Percentiles rank a stretch among this genome's conserved stretches.
Evolutionary conservation across 2,329 filamentous ascomycete genomes (phyloP).

Genomic region (Neopestalotiopsis rosae): DNA sequence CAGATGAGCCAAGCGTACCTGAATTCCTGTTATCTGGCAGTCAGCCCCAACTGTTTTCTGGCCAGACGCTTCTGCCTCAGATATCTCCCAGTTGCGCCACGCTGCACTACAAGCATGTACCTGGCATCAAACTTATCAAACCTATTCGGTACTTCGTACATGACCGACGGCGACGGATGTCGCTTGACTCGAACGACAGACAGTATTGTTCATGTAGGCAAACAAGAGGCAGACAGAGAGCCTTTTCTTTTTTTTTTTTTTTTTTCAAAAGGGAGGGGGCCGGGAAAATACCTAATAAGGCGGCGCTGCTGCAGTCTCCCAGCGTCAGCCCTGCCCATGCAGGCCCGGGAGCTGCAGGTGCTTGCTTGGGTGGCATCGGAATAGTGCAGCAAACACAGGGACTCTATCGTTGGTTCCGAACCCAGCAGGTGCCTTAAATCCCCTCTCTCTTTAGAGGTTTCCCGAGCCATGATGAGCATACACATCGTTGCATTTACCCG

Average conservation of each 20-base stretch:
- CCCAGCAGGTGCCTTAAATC: not conserved
- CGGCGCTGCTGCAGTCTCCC: not conserved
- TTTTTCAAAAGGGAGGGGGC: not conserved
- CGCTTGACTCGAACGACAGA: too few relatives aligned
- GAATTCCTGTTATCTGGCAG: too few relatives aligned
- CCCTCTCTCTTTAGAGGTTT: not conserved
- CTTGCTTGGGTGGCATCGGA: not conserved
- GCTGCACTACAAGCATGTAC: too few relatives aligned
- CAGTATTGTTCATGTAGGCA: too few relatives aligned
- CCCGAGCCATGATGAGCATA: not conserved
- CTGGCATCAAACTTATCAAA: too few relatives aligned
- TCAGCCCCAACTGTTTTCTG: too few relatives aligned
- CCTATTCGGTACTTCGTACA: too few relatives aligned
- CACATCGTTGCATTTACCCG: not conserved
- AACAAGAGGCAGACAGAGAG: too few relatives aligned
- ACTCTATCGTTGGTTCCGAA: slow-evolving; percentile 2
- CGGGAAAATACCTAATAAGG: not conserved
- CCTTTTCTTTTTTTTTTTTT: not conserved
- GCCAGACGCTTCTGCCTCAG: too few relatives aligned
- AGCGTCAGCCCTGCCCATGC: slow-evolving; percentile 16
- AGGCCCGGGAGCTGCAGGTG: slow-evolving; percentile 17
- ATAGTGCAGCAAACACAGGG: not conserved
- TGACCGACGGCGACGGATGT: too few relatives aligned
- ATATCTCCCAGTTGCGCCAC: too few relatives aligned
- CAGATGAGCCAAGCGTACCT: too few relatives aligned